phyloP scores from a whole-genome alignment of 768 basidiomycete genomes.

The Lentinus tigrinus region DNA sequence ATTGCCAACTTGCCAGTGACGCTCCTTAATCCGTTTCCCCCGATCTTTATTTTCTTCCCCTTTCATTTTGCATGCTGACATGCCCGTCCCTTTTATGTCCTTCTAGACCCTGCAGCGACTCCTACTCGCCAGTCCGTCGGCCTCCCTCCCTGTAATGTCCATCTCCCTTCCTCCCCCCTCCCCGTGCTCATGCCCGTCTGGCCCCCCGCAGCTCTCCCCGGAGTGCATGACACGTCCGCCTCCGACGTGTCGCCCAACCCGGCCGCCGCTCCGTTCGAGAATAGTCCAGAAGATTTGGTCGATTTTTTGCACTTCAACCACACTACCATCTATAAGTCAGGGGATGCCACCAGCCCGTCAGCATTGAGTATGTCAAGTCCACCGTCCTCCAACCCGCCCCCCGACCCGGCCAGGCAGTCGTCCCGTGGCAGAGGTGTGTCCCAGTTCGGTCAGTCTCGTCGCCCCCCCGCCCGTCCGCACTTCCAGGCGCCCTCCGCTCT shows the following conservation, averaged over 20 bases:
- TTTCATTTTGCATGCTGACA: constrained; percentile 18
- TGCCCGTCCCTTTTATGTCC: constrained; percentile 16
- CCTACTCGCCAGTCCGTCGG: constrained; percentile 15
- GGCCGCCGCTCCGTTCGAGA: constrained; percentile 22
- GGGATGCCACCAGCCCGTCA: constrained; percentile 14
- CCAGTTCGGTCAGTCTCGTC: constrained; percentile 20
- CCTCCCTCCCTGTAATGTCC: constrained; percentile 15
- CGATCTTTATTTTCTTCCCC: constrained; percentile 9
- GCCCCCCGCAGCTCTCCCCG: constrained; percentile 3
- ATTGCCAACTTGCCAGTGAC: constrained; percentile 2
- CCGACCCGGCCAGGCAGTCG: constrained; percentile 19
- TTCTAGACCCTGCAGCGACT: constrained; percentile 22
- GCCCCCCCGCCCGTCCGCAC: constrained; percentile 17
- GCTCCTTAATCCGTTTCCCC: constrained; percentile 1
- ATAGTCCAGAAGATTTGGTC: constrained; percentile 22
- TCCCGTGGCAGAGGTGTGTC: constrained; percentile 20
- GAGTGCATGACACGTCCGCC: constrained; percentile 20
- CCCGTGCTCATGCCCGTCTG: not conserved
- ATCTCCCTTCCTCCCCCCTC: not conserved
- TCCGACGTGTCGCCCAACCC: constrained; percentile 12
- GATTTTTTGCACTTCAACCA: constrained; percentile 9
- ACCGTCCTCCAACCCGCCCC: constrained; percentile 16
- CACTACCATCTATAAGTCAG: constrained; percentile 16
- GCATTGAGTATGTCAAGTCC: constrained; percentile 26
- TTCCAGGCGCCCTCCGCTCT: constrained; percentile 20